Base-by-base conservation (phyloP, 2,329 filamentous ascomycete species). In the Talaromyces sp. region DNA sequence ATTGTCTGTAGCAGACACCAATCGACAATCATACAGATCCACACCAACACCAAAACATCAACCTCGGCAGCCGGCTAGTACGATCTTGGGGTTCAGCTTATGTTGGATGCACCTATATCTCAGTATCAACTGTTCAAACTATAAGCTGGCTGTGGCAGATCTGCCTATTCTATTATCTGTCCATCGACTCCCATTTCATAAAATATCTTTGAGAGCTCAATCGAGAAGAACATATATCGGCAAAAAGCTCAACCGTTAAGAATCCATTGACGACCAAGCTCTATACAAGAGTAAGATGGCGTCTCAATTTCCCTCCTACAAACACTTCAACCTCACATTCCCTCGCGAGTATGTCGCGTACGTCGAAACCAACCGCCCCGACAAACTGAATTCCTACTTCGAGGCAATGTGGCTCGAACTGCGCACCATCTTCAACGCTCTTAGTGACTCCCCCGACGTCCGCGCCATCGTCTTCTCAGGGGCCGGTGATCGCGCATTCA, bases 401-500 rank as follows among this genome's bases (percentile, higher is more conserved):
- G 87, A 91, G 74, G 80, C 77, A 84, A 93, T 97, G 87, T 97
- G 93, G 92, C 80, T 88, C 60, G 92, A 96, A 79, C 82, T 96
- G 66, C 85, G 87, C 61, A 71, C 76, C 12, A 82, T 96, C 68
- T 95, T 98, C 80, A 76, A 80, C 62, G 82, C 84, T 65, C 85
- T 97, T 65, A 93, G 90, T 46, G 73, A 79, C 64, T 89, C 93
- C 76, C 80, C 88, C 0, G 82, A 88, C 44, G 84, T 96, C 61
- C 90, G 93, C 66, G 86, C 84, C 66, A 84, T 97, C 62, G 79
- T 97, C 65, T 82, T 97, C 68, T 91, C 89, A 28, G 92, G 90
- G 60, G 88, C 89, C 21, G 93, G 93, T 44, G 86, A 91, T 50
- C 85, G 87, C 68, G 93, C 91, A 33, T 98, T 97, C 79, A 93